Evolutionary conservation across 2,329 filamentous ascomycete species (phyloP).

Genomic region (Neonectria faginata): DNA sequence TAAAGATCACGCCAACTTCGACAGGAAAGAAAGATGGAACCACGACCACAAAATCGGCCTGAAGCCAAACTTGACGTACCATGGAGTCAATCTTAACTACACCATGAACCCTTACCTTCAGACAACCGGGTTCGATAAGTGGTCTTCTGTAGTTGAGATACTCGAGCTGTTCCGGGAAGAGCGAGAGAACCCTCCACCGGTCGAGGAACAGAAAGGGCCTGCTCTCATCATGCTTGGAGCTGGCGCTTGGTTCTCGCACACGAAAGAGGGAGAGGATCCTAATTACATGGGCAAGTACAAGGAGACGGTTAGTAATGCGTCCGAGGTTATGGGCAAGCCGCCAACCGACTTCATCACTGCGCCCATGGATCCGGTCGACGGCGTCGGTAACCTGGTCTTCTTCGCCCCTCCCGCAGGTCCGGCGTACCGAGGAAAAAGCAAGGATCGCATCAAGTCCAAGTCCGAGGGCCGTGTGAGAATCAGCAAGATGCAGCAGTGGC

Average conservation of each 20-base stretch:
- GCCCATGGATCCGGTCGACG: conserved; percentile 41
- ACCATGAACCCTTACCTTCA: conserved; percentile 13
- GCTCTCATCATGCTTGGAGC: conserved; percentile 40
- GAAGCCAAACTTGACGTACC: conserved; percentile 4
- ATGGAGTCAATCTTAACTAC: conserved; percentile 11
- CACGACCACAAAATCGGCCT: neutral
- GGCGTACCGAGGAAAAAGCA: conserved; percentile 31
- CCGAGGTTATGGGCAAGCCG: conserved; percentile 33
- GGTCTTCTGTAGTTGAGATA: conserved; percentile 34
- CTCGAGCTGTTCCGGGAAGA: conserved; percentile 42
- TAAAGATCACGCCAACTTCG: conserved; percentile 6
- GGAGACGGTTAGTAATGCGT: conserved; percentile 37
- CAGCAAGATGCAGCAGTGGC: conserved; percentile 36
- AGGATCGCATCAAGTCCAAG: neutral
- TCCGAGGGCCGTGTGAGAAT: conserved; percentile 21
- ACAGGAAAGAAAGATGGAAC: neutral
- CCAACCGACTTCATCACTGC: conserved; percentile 32
- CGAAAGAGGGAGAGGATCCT: conserved; percentile 7
- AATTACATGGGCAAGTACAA: neutral
- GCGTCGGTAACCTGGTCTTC: conserved; percentile 45
- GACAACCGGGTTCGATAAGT: conserved; percentile 35
- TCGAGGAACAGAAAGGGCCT: conserved; percentile 40
- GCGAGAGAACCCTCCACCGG: conserved; percentile 26
- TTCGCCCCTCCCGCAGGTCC: conserved; percentile 41
- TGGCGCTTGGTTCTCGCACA: conserved; percentile 40